Conservation (phyloP, 2,329 filamentous ascomycete species). For the Aspergillus eucalypticola region DNA sequence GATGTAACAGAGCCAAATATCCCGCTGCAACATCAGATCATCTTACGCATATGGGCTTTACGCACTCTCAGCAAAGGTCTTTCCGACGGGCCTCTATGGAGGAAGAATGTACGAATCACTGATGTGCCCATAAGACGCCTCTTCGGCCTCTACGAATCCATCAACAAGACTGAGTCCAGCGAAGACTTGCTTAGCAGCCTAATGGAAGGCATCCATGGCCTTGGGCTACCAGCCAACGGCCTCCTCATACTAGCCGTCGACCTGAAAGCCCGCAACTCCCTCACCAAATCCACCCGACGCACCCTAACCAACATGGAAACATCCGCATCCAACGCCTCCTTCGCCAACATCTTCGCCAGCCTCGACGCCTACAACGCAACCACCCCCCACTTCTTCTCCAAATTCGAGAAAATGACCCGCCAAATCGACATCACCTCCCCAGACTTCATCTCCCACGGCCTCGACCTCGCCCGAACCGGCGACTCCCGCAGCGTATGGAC, state of each 20-base stretch:
- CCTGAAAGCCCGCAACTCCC: slow-evolving; percentile 26
- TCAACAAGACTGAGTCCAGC: slow-evolving; percentile 12
- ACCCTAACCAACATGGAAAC: slow-evolving; percentile 31
- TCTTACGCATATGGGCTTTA: slow-evolving; percentile 37
- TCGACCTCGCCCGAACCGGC: slow-evolving; percentile 34
- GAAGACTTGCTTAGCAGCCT: slow-evolving; percentile 31
- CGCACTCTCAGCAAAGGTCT: slow-evolving; percentile 28
- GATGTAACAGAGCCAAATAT: slow-evolving; percentile 1
- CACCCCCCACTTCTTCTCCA: slow-evolving; percentile 27
- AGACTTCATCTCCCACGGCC: slow-evolving; percentile 31
- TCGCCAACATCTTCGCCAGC: slow-evolving; percentile 32
- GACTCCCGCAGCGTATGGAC: slow-evolving; percentile 29
- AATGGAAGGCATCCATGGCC: slow-evolving; percentile 29
- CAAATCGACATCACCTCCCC: slow-evolving; percentile 37
- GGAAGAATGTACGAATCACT: slow-evolving; percentile 17
- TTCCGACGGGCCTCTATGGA: slow-evolving; percentile 23
- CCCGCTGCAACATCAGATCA: slow-evolving; percentile 28
- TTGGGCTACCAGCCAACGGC: slow-evolving; percentile 34
- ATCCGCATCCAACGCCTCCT: slow-evolving; percentile 22
- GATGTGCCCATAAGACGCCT: slow-evolving; percentile 26
- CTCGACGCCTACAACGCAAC: slow-evolving; percentile 29
- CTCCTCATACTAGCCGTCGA: slow-evolving; percentile 31
- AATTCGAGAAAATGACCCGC: slow-evolving; percentile 34
- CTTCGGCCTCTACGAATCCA: slow-evolving; percentile 31
- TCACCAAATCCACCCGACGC: slow-evolving; percentile 25